Conservation (phyloP, 2,329 filamentous ascomycete genomes). For the Alternaria panax region DNA sequence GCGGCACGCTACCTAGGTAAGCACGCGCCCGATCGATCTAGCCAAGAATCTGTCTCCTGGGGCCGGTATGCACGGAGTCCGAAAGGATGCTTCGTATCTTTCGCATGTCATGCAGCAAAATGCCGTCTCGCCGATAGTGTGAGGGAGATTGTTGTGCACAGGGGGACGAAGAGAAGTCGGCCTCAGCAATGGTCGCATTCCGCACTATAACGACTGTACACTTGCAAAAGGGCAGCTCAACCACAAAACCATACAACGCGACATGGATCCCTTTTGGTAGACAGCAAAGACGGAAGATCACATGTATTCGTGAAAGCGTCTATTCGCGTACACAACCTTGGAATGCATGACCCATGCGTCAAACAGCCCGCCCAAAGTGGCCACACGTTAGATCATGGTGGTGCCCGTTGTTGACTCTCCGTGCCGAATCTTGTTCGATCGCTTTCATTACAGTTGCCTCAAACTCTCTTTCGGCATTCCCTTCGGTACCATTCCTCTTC, state of each 20-base stretch:
- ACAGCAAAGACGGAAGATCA: background rate
- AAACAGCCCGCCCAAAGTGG: slow-evolving; percentile 1
- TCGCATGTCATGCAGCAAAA: background rate
- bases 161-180: background rate
- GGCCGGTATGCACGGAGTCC: slow-evolving; percentile 7
- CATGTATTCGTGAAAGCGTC: background rate
- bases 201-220: background rate
- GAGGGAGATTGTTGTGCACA: background rate
- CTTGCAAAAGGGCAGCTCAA: background rate
- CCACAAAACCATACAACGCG: background rate
- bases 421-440: slow-evolving; percentile 12
- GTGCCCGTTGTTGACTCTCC: background rate
- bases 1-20: slow-evolving; percentile 26
- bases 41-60: slow-evolving; percentile 3
- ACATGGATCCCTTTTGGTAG: background rate
- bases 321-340: background rate
- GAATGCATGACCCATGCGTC: background rate
- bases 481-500: background rate
- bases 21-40: slow-evolving; percentile 9
- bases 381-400: background rate
- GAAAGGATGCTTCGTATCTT: background rate
- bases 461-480: background rate
- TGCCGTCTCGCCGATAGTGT: background rate
- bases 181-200: background rate
- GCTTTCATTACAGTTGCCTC: slow-evolving; percentile 17